Base-by-base conservation (phyloP, 2,329 filamentous ascomycete species). In the Whalleya microplaca region DNA sequence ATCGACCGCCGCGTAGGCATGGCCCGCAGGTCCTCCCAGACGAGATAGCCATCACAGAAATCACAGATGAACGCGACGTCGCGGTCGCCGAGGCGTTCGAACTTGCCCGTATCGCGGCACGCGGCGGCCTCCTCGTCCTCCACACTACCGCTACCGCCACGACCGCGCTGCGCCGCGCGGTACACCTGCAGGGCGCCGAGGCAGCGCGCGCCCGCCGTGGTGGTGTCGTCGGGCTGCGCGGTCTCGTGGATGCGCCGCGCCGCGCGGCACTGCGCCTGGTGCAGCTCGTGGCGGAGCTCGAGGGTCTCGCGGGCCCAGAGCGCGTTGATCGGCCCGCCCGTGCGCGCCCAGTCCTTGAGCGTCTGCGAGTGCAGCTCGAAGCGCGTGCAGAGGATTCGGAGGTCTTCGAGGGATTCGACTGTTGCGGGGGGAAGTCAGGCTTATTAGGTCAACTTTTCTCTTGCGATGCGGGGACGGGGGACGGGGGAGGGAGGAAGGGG, bases 1-100 rank as follows among this genome's bases (percentile, higher is more conserved):
- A n/a, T n/a, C n/a, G n/a, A n/a, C 23, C 81, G 72, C 52, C 73
- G 70, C 1, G 78, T 78, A 5, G 83, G 83, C 72, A 85, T 80
- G 47, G 71, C 73, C 60, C 78, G 75, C 29, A 86, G 64, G 65
- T 86, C 81, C 55, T 82, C 76, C 84, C 84, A 86, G 20, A 86
- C 71, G 21, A 86, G 72, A 65, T 83, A 82, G 1, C 84, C 84
- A 66, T 85, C 83, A 71, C 84, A 86, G 66, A 80, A 86, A 71
- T 86, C 82, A 72, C 84, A 86, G 7, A 84, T 75, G 64, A 85
- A 86, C 7, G 79, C 82, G 46, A 84, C 76, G 57, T 85, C 82
- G 41, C 71, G 67, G 29, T 84, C 79, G 42, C 78, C 80, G 50
- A 85, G 79, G 14, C 82, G 77, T 70, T 84, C 79, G 58, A 85